A percentile compares a stretch with the other conserved stretches of the same genome.
Evolutionary conservation across 1,139 yeast species (phyloP).

Genomic region (Taphrina deformans): DNA sequence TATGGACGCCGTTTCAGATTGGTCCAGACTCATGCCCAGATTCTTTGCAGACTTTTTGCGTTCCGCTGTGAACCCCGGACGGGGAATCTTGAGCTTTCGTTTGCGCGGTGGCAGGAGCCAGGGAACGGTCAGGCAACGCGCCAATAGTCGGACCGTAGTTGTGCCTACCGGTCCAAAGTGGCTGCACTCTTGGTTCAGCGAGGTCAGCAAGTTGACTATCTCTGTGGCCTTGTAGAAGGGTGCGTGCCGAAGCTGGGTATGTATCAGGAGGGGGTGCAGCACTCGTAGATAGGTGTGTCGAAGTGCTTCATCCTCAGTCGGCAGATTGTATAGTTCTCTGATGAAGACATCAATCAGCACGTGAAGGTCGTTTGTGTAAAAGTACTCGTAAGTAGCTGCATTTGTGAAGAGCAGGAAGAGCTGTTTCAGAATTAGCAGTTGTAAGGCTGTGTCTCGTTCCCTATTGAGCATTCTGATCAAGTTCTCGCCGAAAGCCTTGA

Average conservation of each 20-base stretch:
- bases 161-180: constrained; percentile 38
- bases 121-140: constrained; percentile 38
- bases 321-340: constrained; percentile 70
- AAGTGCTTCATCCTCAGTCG: constrained; percentile 51
- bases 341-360: constrained; percentile 83
- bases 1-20: neutral
- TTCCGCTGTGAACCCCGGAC: constrained; percentile 2
- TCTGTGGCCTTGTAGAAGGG: constrained; percentile 60
- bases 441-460: constrained; percentile 68
- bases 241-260: constrained; percentile 60
- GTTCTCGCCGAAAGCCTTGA: constrained; percentile 57
- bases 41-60: constrained; percentile 10
- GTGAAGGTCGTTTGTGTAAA: constrained; percentile 80
- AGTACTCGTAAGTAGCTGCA: constrained; percentile 61
- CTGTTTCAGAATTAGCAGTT: constrained; percentile 75
- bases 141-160: constrained; percentile 40
- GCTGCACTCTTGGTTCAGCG: constrained; percentile 36
- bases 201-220: constrained; percentile 53
- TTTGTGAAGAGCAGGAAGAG: constrained; percentile 73
- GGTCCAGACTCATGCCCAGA: constrained; percentile 22
- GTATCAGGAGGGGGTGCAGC: constrained; percentile 65
- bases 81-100: constrained; percentile 12
- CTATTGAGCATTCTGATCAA: constrained; percentile 70
- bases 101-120: constrained; percentile 36
- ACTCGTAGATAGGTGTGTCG: constrained; percentile 77